These are phyloP conservation scores for Bruguiera hainesii DNA, from an alignment of 441 rosid genomes.

Conservation along the genomic window DNA sequence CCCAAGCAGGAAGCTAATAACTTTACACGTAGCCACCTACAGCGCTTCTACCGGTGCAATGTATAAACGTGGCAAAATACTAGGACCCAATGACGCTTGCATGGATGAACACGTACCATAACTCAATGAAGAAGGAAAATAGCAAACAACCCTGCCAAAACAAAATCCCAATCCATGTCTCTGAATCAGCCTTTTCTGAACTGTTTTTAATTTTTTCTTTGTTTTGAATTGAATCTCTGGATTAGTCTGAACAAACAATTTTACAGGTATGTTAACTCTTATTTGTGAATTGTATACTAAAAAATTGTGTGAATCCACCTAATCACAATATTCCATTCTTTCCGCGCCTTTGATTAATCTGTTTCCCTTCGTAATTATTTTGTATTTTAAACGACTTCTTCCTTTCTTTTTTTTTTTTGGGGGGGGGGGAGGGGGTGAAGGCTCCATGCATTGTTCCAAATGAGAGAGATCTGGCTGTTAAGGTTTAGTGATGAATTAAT, in stretches of 20 bases:
- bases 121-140: background rate
- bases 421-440: no score
- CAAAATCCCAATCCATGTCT: conserved; percentile 10
- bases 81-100: background rate
- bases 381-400: no score
- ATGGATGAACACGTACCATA: background rate
- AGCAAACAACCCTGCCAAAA: conserved; percentile 1
- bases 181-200: no score
- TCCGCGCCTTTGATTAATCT: no score
- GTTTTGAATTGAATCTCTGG: no score
- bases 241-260: background rate
- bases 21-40: background rate
- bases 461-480: no score
- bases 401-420: no score
- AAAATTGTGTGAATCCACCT: background rate
- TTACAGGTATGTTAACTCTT: conserved; percentile 7
- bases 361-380: no score
- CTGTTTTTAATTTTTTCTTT: no score
- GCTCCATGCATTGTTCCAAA: no score
- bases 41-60: background rate
- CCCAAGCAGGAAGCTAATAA: no score
- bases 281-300: background rate
- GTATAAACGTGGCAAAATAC: background rate
- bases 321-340: background rate
- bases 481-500: no score